phyloP scores from a whole-genome alignment of 2,329 filamentous ascomycete genomes.

The Aspergillus sojae region DNA sequence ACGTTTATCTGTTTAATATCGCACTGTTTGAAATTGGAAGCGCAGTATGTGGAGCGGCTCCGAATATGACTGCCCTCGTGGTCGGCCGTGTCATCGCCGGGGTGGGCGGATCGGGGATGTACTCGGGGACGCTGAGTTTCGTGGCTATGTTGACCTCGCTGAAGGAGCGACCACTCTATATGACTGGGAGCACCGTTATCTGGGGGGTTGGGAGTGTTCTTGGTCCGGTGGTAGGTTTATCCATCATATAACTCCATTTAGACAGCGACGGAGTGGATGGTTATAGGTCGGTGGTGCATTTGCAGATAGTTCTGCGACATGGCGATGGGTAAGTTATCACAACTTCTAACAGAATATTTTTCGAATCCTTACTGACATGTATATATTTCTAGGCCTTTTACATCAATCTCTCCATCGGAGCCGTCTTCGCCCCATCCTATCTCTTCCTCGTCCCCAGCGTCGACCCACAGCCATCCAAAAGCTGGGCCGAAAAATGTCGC shows the following conservation, averaged over 20 bases:
- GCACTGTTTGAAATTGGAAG: constrained; percentile 28
- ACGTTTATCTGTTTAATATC: constrained; percentile 31
- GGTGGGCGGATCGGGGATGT: neutral
- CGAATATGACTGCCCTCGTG: constrained; percentile 50
- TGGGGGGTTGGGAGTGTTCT: constrained; percentile 42
- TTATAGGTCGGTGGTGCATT: constrained; percentile 20
- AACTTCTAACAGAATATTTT: no score
- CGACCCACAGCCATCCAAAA: no score
- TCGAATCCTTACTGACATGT: no score
- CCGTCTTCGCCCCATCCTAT: constrained; percentile 45
- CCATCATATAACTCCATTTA: neutral
- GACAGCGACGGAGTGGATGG: neutral
- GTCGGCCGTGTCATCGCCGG: constrained; percentile 31
- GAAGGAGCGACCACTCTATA: neutral
- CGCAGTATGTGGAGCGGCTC: constrained; percentile 46
- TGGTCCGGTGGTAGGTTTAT: constrained; percentile 29
- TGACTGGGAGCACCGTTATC: constrained; percentile 28
- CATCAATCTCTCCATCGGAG: constrained; percentile 58
- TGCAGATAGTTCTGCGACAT: constrained; percentile 20
- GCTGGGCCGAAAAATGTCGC: no score
- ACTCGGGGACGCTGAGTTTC: constrained; percentile 19
- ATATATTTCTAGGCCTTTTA: constrained; percentile 36
- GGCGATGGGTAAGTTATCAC: constrained; percentile 34
- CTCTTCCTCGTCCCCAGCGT: constrained; percentile 34
- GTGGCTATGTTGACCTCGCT: neutral